Conservation (phyloP, 306 rosid genomes). For the Prosopis cineraria region DNA sequence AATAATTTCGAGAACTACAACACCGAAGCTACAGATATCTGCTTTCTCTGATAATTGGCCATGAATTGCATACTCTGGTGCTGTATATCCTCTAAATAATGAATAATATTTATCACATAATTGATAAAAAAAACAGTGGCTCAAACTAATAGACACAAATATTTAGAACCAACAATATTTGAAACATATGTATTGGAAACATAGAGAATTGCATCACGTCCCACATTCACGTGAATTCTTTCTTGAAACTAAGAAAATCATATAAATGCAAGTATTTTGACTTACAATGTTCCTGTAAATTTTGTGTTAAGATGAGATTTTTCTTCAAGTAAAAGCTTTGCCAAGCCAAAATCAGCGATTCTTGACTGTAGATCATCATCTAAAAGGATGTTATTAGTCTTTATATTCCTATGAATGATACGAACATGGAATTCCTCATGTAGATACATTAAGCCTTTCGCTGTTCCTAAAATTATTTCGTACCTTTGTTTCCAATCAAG, state of each 20-base stretch:
- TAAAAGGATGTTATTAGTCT: background rate
- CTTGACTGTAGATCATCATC: background rate
- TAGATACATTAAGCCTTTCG: background rate
- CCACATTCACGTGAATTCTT: background rate
- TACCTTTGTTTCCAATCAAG: background rate
- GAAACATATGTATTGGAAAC: background rate
- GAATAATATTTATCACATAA: background rate
- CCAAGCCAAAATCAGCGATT: background rate
- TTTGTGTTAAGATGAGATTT: background rate
- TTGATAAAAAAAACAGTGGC: background rate
- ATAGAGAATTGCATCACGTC: background rate
- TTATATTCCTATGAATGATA: background rate
- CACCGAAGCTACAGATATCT: background rate
- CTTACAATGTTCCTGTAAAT: conserved; percentile 59
- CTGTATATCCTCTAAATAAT: conserved; percentile 2
- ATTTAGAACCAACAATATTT: background rate
- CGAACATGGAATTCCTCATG: background rate
- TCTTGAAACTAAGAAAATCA: background rate
- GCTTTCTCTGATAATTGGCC: background rate
- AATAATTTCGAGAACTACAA: background rate
- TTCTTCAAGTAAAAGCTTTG: background rate
- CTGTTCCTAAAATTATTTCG: background rate
- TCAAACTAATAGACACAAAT: background rate
- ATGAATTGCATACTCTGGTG: background rate
- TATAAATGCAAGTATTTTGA: background rate